Conservation (phyloP, 2,329 filamentous ascomycete species). For the Hypomyces perniciosus region DNA sequence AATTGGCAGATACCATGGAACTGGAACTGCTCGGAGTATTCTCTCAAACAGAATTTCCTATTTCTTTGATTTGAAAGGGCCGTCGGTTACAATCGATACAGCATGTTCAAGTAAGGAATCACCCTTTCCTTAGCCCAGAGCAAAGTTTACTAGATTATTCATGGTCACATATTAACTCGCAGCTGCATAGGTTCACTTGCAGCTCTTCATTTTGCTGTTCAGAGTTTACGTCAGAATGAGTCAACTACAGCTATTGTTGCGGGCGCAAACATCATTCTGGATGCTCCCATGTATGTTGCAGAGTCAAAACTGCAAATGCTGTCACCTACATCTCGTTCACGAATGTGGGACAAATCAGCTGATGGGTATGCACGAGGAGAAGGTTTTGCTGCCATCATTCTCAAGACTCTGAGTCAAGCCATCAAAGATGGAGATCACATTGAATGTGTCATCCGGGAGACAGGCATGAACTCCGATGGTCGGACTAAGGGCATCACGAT, state of each 20-base stretch:
- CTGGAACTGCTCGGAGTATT: constrained; percentile 35
- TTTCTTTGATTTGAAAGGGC: constrained; percentile 40
- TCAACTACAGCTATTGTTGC: constrained; percentile 32
- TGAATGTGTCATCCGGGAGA: constrained; percentile 28
- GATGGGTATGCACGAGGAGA: constrained; percentile 44
- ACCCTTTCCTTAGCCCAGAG: too few relatives aligned
- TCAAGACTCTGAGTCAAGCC: constrained; percentile 40
- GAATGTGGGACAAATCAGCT: constrained; percentile 35
- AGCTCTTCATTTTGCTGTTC: constrained; percentile 37
- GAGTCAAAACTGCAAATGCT: too few relatives aligned
- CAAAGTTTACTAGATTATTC: too few relatives aligned
- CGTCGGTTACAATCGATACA: constrained; percentile 44
- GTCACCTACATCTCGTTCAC: too few relatives aligned
- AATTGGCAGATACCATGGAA: constrained; percentile 36
- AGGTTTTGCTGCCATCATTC: constrained; percentile 31
- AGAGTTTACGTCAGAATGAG: constrained; percentile 21
- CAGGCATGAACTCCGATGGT: constrained; percentile 36
- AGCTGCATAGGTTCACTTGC: too few relatives aligned
- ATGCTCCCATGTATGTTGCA: constrained; percentile 4
- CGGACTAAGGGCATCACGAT: constrained; percentile 34
- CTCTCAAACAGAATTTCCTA: constrained; percentile 42
- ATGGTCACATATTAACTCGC: too few relatives aligned
- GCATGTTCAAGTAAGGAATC: constrained; percentile 46
- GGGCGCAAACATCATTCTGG: constrained; percentile 36
- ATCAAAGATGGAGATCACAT: constrained; percentile 36